Percentiles rank a stretch among this genome's conserved stretches.
phyloP scores from a whole-genome alignment of 352 stramenopile genomes.

The Phytophthora sp. region DNA sequence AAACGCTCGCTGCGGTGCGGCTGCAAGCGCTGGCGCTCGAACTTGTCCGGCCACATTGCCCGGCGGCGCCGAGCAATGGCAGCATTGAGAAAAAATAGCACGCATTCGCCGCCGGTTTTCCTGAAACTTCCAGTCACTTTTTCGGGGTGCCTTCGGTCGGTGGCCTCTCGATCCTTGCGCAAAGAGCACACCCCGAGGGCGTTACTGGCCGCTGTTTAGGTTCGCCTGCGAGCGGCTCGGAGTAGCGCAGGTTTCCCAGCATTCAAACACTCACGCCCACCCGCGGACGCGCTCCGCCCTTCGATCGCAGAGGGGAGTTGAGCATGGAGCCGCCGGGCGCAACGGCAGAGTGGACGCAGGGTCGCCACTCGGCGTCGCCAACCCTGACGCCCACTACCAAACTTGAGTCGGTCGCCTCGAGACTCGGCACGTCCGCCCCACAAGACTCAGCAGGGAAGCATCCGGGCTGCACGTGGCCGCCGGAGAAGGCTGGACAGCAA shows the following conservation, averaged over 20 bases:
- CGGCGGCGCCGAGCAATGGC: too few relatives aligned
- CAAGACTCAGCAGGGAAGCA: conserved; percentile 19
- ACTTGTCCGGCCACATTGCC: neutral
- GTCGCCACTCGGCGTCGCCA: neutral
- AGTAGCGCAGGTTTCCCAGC: conserved; percentile 13
- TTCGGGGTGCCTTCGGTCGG: neutral
- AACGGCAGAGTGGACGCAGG: conserved; percentile 25
- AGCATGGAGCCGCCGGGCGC: conserved; percentile 28
- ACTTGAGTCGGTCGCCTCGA: conserved; percentile 29
- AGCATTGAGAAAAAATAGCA: neutral
- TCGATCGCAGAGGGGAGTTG: conserved; percentile 42
- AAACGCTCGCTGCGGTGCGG: too few relatives aligned
- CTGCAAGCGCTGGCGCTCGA: too few relatives aligned
- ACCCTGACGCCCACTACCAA: conserved; percentile 17
- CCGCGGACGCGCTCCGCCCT: conserved; percentile 24
- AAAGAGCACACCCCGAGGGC: neutral
- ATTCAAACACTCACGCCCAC: conserved; percentile 35
- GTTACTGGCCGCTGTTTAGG: conserved; percentile 29
- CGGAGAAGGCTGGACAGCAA: conserved; percentile 19
- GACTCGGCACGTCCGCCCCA: too few relatives aligned
- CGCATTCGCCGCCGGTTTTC: neutral
- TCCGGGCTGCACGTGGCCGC: conserved; percentile 30
- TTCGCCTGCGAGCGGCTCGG: neutral
- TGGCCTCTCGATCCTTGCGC: neutral
- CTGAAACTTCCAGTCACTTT: neutral